Evolutionary conservation across 768 basidiomycete genomes (phyloP), one percentile per base, ranked within the genome.

Genomic region (Leucocoprinus leucothites): DNA sequence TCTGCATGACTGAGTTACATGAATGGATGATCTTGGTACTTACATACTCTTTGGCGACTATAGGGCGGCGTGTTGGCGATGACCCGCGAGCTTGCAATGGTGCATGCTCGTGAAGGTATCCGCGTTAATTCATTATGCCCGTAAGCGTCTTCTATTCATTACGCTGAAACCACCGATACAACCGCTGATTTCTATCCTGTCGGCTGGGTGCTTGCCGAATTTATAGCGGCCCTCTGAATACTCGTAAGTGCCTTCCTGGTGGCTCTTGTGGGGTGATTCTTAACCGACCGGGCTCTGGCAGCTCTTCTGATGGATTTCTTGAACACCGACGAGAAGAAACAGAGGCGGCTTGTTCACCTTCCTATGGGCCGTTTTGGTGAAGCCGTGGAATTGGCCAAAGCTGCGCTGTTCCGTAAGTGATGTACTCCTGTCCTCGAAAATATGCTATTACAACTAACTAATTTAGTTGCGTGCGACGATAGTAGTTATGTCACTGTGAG

Each of bases 351-450:
- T 67, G 85, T 93, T 19, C 93, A 94, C 63, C 82, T 96, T 14
- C 96, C 95, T 1, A 93, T 97, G 92, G 95, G 95, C 58, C 84
- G 96, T 58, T 99, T 99, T 68, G 96, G 96, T 35, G 94, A 98
- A 75, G 97, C 95, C 0, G 78, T 98, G 59, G 97, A 99, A 70
- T 80, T 95, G 57, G 97, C 97, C 6, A 89, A 87, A 65, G 94
- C 85, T 25, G 95, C 93, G 18, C 77, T 98, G 22, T 99, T 98
- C 81, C 73, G 94, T 96, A 67, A 49, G 94, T 85, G 21, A 56
- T 19, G 18, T 57, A 49, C 35, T 43, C 24, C 40, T 50, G 21
- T 28, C 38, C 36, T 46, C 25, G 51, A 31, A 22, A n/a, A 35
- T 53, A 22, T 48, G 18, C 5, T 2, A 28, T 61, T 28, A 21